Percentiles rank a stretch among this genome's conserved stretches.
Conservation (phyloP, 257 asterid genomes). For the Solanum arcanum region DNA sequence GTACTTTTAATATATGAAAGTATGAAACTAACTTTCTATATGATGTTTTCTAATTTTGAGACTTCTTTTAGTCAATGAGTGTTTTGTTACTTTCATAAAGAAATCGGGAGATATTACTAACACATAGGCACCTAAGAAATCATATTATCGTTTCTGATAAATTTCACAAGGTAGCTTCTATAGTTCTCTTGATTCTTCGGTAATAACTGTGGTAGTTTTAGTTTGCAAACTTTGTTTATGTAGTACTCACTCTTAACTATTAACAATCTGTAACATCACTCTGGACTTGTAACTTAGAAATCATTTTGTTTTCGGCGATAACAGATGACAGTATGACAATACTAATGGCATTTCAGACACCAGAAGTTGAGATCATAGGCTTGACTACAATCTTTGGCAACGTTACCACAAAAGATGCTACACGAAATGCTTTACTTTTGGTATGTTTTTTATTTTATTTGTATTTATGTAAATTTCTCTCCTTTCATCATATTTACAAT, state of each 20-base stretch:
- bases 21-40: not conserved
- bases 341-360: slow-evolving; percentile 91
- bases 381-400: slow-evolving; percentile 89
- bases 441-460: slow-evolving; percentile 33
- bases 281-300: not conserved
- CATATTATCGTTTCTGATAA: not conserved
- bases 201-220: not conserved
- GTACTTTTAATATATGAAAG: not conserved
- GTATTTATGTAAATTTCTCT: not conserved
- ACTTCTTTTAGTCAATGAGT: not conserved
- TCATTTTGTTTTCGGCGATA: not conserved
- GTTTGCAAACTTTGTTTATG: not conserved
- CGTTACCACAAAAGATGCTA: slow-evolving; percentile 74
- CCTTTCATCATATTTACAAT: not conserved
- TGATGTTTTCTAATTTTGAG: not conserved
- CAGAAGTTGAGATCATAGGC: slow-evolving; percentile 70
- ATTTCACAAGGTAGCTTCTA: not conserved
- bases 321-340: slow-evolving; percentile 95
- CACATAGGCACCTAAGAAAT: not conserved
- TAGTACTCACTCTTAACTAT: not conserved
- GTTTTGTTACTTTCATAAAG: not conserved
- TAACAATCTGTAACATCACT: not conserved
- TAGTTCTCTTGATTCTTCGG: not conserved
- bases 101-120: not conserved
- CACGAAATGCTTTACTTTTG: slow-evolving; percentile 81